phyloP scores from a whole-genome alignment of 1,139 yeast species.

The Taiozyma sp. region DNA sequence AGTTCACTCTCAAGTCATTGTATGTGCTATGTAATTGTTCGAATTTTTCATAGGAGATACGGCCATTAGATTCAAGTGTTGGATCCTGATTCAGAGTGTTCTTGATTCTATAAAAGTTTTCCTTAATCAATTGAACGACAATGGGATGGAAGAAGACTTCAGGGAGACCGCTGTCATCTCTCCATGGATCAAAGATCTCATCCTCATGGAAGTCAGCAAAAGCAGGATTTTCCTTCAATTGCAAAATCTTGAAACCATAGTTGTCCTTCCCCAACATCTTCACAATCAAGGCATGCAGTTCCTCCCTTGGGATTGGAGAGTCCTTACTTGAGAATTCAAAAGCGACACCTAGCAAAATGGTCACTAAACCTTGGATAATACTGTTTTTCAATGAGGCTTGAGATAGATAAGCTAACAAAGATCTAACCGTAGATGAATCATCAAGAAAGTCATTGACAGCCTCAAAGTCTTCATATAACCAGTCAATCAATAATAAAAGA shows the following conservation, averaged over 20 bases:
- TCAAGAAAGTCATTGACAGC: constrained; percentile 75
- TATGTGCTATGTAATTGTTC: constrained; percentile 53
- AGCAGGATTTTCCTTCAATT: constrained; percentile 54
- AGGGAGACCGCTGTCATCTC: constrained; percentile 84
- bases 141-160: constrained; percentile 64
- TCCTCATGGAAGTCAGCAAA: constrained; percentile 55
- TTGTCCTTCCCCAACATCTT: constrained; percentile 80
- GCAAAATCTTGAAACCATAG: constrained; percentile 66
- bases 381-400: constrained; percentile 54
- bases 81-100: constrained; percentile 76
- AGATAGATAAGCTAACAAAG: constrained; percentile 62
- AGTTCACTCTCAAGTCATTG: constrained; percentile 27
- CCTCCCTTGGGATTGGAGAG: constrained; percentile 66
- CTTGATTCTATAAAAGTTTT: constrained; percentile 62
- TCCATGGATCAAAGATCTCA: constrained; percentile 38
- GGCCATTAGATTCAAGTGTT: constrained; percentile 56
- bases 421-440: constrained; percentile 60
- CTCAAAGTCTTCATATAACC: constrained; percentile 73
- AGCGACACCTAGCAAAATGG: constrained; percentile 66
- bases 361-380: constrained; percentile 70
- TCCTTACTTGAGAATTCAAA: constrained; percentile 75
- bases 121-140: constrained; percentile 64
- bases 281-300: constrained; percentile 55
- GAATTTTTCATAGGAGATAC: constrained; percentile 62
- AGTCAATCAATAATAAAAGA: constrained; percentile 63